Evolutionary conservation across 331 rosid genomes (phyloP).

Genomic region (Malus hybrid): DNA sequence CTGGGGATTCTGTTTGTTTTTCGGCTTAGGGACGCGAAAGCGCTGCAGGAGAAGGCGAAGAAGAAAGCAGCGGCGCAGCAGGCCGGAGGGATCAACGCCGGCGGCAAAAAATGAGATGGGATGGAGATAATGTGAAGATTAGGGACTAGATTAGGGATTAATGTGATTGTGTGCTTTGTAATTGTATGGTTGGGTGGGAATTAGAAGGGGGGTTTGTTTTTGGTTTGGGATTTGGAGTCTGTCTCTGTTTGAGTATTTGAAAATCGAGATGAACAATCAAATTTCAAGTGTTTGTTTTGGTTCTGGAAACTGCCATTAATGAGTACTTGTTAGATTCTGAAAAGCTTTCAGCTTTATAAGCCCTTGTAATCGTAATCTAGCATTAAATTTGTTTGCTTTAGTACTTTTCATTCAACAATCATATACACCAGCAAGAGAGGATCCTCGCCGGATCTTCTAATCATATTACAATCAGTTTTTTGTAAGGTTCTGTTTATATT

Average conservation of each 20-base stretch:
- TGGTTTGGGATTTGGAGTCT: background rate
- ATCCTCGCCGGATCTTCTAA: too few relatives aligned
- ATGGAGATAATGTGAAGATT: background rate
- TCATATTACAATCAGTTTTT: too few relatives aligned
- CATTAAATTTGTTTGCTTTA: too few relatives aligned
- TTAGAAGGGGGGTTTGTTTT: background rate
- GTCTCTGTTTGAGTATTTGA: background rate
- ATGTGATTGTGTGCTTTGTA: background rate
- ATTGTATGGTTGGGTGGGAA: background rate
- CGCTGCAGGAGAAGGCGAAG: slow-evolving; percentile 62
- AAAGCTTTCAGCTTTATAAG: too few relatives aligned
- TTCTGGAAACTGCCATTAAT: background rate
- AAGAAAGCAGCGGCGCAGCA: slow-evolving; percentile 40
- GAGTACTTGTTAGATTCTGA: too few relatives aligned
- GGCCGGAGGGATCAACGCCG: slow-evolving; percentile 25
- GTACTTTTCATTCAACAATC: too few relatives aligned
- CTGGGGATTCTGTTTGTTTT: background rate
- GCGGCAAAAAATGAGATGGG: slow-evolving; percentile 34
- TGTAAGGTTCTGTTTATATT: too few relatives aligned
- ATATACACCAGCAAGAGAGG: too few relatives aligned
- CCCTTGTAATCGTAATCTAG: too few relatives aligned
- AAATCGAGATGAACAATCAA: slow-evolving; percentile 3
- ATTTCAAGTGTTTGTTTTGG: background rate
- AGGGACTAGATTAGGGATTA: background rate
- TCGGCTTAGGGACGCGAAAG: slow-evolving; percentile 56